Evolutionary conservation across 345 rosid genomes (phyloP).

Genomic region (Citrus inodora): DNA sequence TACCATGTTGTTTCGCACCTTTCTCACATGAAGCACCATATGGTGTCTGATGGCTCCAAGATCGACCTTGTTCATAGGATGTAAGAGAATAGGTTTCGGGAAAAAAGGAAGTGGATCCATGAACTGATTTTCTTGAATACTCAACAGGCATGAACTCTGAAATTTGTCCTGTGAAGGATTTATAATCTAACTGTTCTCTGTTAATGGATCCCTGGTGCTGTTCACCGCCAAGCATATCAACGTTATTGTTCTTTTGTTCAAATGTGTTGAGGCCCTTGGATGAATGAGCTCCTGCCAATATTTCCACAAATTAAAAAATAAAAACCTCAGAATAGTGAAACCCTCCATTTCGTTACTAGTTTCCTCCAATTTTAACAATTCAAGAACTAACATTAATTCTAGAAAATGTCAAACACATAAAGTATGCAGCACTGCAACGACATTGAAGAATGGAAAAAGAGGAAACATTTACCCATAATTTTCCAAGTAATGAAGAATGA

Average conservation of each 20-base stretch:
- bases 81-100: conserved; percentile 28
- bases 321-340: not conserved
- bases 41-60: conserved; percentile 29
- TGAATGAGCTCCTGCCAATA: conserved; percentile 39
- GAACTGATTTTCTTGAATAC: conserved; percentile 28
- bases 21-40: conserved; percentile 23
- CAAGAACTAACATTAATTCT: not conserved
- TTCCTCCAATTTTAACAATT: not conserved
- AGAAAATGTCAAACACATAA: not conserved
- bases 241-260: conserved; percentile 30
- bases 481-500: not conserved
- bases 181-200: conserved; percentile 20
- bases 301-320: not conserved
- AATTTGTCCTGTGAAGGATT: conserved; percentile 33
- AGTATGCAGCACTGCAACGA: not conserved
- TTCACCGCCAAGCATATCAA: conserved; percentile 28
- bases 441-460: too few species aligned
- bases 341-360: not conserved
- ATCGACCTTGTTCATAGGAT: conserved; percentile 24
- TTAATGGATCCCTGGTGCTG: conserved; percentile 27
- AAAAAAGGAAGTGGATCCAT: conserved; percentile 33
- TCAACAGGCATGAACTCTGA: conserved; percentile 24
- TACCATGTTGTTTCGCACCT: conserved; percentile 16
- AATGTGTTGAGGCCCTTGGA: conserved; percentile 22
- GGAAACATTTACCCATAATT: not conserved